Base-by-base conservation (phyloP, 169 alveolate genomes). In the Plasmodium gonderi region DNA sequence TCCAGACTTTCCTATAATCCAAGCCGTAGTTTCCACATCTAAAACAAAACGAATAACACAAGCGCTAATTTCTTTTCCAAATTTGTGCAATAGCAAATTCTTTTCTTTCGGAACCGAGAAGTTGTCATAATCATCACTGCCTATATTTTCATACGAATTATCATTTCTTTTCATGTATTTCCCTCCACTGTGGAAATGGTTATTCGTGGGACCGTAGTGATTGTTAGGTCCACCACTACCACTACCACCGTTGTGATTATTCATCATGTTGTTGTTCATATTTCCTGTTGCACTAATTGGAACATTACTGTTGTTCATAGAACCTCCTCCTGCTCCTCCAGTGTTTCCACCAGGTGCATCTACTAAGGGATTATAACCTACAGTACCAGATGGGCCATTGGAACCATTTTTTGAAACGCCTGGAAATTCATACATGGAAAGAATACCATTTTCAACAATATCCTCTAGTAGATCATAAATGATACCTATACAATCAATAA, bases 1-100 rank as follows among this genome's bases (percentile, higher is more conserved):
- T 12, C 92, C 92, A 8, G 92, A 26, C 36, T 83, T 83, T 31
- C 92, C 92, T 23, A 83, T 83, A n/a, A 83, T 83, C 92, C 92
- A 83, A 0, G 92, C 92, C 42, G 92, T 83, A 5, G 92, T 83
- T 69, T 83, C 92, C 64, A 83, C 92, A 42, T 83, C 92, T 8
- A 83, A 65, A 45, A 83, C 92, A 42, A 83, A 83, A 29, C 92
- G 92, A 72, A 83, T 49, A 33, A 83, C 92, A 31, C 92, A 83
- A 9, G 85, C 44, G 64, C 92, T 83, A 49, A 33, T 26, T 83
- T 83, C 92, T 29, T 83, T 83, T 49, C 92, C 92, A 20, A 23
- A 83, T 6, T 69, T 83, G 77, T 83, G 92, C 1, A 83, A 29
- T 3, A 83, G 60, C 42, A 83, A 31, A 45, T 83, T 83, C 65